Evolutionary conservation across 1,139 yeast genomes (phyloP).

Genomic region (Oligophagozyma castellii): DNA sequence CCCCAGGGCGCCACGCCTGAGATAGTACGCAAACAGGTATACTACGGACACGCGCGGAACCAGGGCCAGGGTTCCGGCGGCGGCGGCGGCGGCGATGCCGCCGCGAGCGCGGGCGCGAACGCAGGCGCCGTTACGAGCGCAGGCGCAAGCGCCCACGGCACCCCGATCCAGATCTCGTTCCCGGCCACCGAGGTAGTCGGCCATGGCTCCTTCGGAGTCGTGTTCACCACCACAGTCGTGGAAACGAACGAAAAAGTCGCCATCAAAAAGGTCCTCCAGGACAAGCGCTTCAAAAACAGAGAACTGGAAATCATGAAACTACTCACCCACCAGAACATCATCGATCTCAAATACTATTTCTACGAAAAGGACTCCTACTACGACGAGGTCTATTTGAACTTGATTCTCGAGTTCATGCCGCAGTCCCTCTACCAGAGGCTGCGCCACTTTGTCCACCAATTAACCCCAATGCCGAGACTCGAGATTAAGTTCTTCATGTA

Average conservation of each 20-base stretch:
- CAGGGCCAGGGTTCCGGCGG: background rate
- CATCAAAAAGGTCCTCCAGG: conserved; percentile 88
- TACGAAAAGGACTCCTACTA: conserved; percentile 43
- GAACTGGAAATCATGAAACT: conserved; percentile 92
- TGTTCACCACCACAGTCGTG: conserved; percentile 68
- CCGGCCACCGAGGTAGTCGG: conserved; percentile 61
- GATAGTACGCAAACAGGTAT: conserved; percentile 3
- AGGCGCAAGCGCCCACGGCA: background rate
- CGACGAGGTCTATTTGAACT: conserved; percentile 61
- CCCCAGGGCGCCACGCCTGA: conserved; percentile 2
- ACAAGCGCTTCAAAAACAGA: conserved; percentile 87
- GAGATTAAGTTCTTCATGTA: conserved; percentile 85
- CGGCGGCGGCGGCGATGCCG: background rate
- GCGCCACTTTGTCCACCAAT: conserved; percentile 67
- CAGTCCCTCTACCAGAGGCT: conserved; percentile 88
- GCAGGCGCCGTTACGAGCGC: background rate
- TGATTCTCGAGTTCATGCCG: conserved; percentile 85
- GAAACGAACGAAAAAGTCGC: conserved; percentile 77
- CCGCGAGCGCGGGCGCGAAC: background rate
- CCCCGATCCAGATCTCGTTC: conserved; percentile 23
- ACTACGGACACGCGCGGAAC: conserved; percentile 3
- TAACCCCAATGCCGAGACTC: conserved; percentile 68
- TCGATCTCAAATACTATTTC: conserved; percentile 77
- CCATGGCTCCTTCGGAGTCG: conserved; percentile 95
- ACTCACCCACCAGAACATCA: conserved; percentile 70